Evolutionary conservation across 2,329 filamentous ascomycete genomes (phyloP).

Genomic region (Alternaria triticina): DNA sequence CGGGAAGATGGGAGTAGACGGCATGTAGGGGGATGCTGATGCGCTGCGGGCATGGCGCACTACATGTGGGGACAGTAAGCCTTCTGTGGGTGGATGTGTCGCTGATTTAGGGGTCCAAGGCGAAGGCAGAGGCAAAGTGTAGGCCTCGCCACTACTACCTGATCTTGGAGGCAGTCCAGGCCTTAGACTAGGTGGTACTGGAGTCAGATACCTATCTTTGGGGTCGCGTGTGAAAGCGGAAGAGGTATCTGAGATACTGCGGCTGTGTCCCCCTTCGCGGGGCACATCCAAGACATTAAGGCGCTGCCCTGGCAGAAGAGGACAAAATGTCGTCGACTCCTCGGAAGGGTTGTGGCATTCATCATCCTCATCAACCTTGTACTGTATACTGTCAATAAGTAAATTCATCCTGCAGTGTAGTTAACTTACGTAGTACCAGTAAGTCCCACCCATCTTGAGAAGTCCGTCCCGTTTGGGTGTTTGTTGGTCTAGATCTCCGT

Average conservation of each 20-base stretch:
- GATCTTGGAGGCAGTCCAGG: constrained; percentile 25
- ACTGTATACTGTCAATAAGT: constrained; percentile 60
- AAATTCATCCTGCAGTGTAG: neutral
- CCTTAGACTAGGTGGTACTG: constrained; percentile 59
- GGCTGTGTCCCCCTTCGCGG: constrained; percentile 62
- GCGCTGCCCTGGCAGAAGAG: constrained; percentile 84
- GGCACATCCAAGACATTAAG: constrained; percentile 87
- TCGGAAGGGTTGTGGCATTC: constrained; percentile 77
- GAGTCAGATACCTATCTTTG: constrained; percentile 74
- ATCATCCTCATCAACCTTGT: constrained; percentile 79
- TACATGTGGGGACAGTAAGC: constrained; percentile 30
- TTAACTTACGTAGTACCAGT: constrained; percentile 88
- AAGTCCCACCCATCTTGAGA: constrained; percentile 89
- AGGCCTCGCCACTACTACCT: constrained; percentile 23
- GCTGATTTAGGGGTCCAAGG: constrained; percentile 36
- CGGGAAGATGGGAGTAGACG: constrained; percentile 35
- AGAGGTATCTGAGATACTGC: constrained; percentile 71
- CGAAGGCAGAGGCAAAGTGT: constrained; percentile 26
- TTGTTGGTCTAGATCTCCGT: constrained; percentile 66
- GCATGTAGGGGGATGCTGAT: constrained; percentile 36
- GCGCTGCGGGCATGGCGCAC: constrained; percentile 39
- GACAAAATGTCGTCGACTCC: constrained; percentile 79
- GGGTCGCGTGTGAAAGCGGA: constrained; percentile 79
- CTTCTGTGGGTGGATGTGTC: constrained; percentile 33
- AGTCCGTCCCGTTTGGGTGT: constrained; percentile 72